Percentiles rank a stretch among this genome's conserved stretches.
Evolutionary conservation across 2,329 filamentous ascomycete genomes (phyloP).

Genomic region (Parafenestella ontariensis): DNA sequence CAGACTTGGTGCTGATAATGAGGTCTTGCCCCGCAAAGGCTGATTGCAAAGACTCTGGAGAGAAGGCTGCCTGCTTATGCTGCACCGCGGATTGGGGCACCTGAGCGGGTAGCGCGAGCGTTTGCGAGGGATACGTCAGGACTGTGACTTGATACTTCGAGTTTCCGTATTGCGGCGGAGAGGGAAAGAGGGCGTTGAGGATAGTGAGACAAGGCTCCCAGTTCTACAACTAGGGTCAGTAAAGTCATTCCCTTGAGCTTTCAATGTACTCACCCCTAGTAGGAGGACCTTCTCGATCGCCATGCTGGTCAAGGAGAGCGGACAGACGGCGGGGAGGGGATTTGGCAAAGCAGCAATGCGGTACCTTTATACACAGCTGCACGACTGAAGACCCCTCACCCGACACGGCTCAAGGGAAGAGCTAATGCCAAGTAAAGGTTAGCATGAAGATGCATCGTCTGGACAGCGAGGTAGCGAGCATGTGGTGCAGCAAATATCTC

Average conservation of each 20-base stretch:
- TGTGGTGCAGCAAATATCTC: not conserved
- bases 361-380: not conserved
- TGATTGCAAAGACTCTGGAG: conserved; percentile 33
- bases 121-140: conserved; percentile 35
- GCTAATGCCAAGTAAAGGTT: conserved; percentile 11
- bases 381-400: conserved; percentile 14
- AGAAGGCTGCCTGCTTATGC: conserved; percentile 40
- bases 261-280: conserved; percentile 28
- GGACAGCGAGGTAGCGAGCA: not conserved
- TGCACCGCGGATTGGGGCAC: conserved; percentile 13
- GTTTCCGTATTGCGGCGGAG: not conserved
- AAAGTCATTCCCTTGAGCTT: not conserved
- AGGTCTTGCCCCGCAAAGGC: conserved; percentile 49
- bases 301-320: conserved; percentile 11
- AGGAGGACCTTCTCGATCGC: conserved; percentile 32
- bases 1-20: conserved; percentile 43
- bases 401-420: conserved; percentile 31
- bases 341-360: not conserved
- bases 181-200: conserved; percentile 27
- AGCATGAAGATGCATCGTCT: conserved; percentile 10
- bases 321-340: not conserved
- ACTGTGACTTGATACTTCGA: conserved; percentile 25
- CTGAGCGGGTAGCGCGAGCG: conserved; percentile 24
- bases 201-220: conserved; percentile 32
- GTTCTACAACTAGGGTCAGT: conserved; percentile 27